A percentile compares a stretch with the other conserved stretches of the same genome.
Conservation (phyloP, 495 filamentous ascomycete species). For the Hyaloscypha hepaticicola region DNA sequence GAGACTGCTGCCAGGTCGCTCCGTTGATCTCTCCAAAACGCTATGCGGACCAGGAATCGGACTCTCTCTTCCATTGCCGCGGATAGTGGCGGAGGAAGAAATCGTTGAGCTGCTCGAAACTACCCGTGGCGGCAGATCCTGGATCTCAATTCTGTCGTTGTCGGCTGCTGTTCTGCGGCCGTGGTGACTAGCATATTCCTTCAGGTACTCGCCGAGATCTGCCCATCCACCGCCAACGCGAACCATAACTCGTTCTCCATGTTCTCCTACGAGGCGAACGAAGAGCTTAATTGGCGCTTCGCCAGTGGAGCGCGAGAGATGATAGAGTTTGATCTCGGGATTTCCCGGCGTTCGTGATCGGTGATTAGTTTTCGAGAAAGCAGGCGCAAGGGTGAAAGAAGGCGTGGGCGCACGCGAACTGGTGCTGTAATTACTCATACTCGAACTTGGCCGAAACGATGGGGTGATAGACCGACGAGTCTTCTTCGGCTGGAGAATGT, state of each 20-base stretch:
- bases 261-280: constrained; percentile 85
- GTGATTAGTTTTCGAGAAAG: constrained; percentile 39
- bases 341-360: constrained; percentile 48
- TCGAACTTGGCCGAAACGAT: constrained; percentile 41
- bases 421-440: constrained; percentile 26
- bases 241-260: constrained; percentile 94
- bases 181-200: constrained; percentile 89
- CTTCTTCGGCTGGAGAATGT: constrained; percentile 28
- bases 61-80: constrained; percentile 36
- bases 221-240: constrained; percentile 96
- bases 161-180: constrained; percentile 53
- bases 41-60: constrained; percentile 31
- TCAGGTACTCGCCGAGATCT: constrained; percentile 91
- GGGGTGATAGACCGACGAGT: constrained; percentile 37
- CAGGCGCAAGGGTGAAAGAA: constrained; percentile 68
- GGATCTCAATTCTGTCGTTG: constrained; percentile 56
- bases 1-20: constrained; percentile 39
- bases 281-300: constrained; percentile 89
- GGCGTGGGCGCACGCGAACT: constrained; percentile 58
- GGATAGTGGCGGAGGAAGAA: constrained; percentile 17
- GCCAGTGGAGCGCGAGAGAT: constrained; percentile 80
- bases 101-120: constrained; percentile 20
- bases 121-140: constrained; percentile 45
- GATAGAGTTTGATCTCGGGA: constrained; percentile 83
- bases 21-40: constrained; percentile 35